Evolutionary conservation across 1,284 basidiomycete genomes (phyloP), one percentile per base, ranked within the genome.

Genomic region (Phaffia rhodozyma): DNA sequence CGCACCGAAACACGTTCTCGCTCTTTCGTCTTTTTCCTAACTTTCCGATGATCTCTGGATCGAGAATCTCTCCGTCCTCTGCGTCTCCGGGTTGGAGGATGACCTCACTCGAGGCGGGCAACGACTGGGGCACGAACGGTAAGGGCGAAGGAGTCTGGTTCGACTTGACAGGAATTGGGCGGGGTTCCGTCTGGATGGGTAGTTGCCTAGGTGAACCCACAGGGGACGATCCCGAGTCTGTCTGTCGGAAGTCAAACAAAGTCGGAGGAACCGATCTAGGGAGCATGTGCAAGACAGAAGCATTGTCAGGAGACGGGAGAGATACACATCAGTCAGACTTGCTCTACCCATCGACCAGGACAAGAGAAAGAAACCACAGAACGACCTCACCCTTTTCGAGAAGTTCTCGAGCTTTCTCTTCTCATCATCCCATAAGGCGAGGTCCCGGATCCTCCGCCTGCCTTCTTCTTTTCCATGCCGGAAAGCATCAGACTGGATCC

Each of bases 1-100:
- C 92, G 76, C 92, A 97, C 70, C 86, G 86, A 79, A 91, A 92
- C 67, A 89, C 86, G 67, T 85, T 83, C 69, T 86, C 83, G 71
- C 75, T 76, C 76, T 87, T 89, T 78, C 76, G 75, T 69, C 76
- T 77, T 58, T 75, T 72, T 54, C 76, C 76, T 18, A 75, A 73
- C 51, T 73, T 75, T 9, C 75, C 74, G 1, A 71, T 67, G 63
- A 72, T 74, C 61, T 72, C 66, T 47, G 58, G 43, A 61, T 63
- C 60, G 32, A 58, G 58, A 47, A 69, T 68, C 66, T 71, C 59
- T 70, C 70, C 32, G 61, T 64, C 59, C 61, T 67, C 63, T 27
- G 48, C 58, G 53, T 64, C 57, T 27, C 61, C 61, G 2, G 58
- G 43, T 25, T 53, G 57, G 21, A 64, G 62, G 18, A 64, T 49